phyloP scores from a whole-genome alignment of 2,329 filamentous ascomycete species.

The Grosmannia penicillata region DNA sequence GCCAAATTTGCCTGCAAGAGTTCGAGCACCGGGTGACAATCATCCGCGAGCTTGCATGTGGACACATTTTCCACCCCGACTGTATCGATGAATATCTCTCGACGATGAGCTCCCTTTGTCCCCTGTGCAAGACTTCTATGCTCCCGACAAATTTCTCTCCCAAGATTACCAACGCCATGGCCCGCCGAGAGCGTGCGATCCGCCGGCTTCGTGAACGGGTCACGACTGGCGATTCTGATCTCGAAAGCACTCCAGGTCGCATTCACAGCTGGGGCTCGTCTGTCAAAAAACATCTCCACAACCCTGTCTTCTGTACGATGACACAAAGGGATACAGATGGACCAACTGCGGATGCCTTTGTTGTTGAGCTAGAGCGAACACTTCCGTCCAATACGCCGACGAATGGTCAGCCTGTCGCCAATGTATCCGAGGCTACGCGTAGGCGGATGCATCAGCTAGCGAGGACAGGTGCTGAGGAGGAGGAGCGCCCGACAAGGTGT shows the following conservation, averaged over 20 bases:
- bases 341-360: no score
- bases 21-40: slow-evolving; percentile 55
- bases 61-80: slow-evolving; percentile 84
- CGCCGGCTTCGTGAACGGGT: slow-evolving; percentile 42
- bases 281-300: slow-evolving; percentile 11
- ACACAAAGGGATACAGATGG: no score
- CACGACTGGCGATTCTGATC: slow-evolving; percentile 23
- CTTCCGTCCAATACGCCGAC: slow-evolving; percentile 1
- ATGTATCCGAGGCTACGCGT: slow-evolving; percentile 8
- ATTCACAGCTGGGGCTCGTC: slow-evolving; percentile 10
- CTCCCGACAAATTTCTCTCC: slow-evolving; percentile 55
- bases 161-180: slow-evolving; percentile 71
- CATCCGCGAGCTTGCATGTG: slow-evolving; percentile 76
- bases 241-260: slow-evolving; percentile 9
- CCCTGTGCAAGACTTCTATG: slow-evolving; percentile 76
- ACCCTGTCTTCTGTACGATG: slow-evolving; percentile 2
- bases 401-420: not conserved
- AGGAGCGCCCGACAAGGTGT: slow-evolving; percentile 9
- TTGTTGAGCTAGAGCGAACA: slow-evolving; percentile 12
- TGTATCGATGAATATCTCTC: slow-evolving; percentile 80
- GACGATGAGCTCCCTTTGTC: slow-evolving; percentile 72
- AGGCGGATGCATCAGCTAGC: slow-evolving; percentile 17
- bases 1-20: slow-evolving; percentile 79
- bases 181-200: slow-evolving; percentile 61
- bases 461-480: slow-evolving; percentile 9